phyloP scores from a whole-genome alignment of 2,329 filamentous ascomycete species.

The Daldinia sp. region DNA sequence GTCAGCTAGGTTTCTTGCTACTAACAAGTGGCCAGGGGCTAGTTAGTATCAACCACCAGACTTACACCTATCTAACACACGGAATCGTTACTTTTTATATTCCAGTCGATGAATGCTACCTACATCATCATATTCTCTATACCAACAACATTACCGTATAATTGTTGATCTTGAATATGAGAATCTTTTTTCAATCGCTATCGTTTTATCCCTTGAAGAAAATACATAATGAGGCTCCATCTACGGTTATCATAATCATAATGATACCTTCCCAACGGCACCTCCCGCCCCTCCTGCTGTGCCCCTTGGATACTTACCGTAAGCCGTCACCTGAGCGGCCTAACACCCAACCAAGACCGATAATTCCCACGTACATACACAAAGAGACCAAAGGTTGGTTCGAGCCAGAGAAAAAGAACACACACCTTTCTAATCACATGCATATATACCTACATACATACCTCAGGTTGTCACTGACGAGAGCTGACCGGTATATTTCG shows the following conservation, averaged over 20 bases:
- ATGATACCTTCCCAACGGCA: constrained; percentile 32
- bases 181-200: not conserved
- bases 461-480: not conserved
- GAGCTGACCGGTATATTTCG: not conserved
- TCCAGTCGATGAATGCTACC: not conserved
- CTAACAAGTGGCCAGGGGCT: constrained; percentile 10
- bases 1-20: constrained; percentile 10
- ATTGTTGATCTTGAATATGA: not conserved
- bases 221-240: constrained; percentile 31
- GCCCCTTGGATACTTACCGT: constrained; percentile 31
- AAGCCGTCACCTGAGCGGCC: constrained; percentile 35
- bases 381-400: constrained; percentile 7
- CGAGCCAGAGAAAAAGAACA: constrained; percentile 1
- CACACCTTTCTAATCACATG: not conserved
- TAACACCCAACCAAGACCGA: constrained; percentile 25
- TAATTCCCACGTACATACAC: constrained; percentile 2
- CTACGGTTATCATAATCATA: constrained; percentile 17
- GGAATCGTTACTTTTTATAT: not conserved
- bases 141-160: constrained; percentile 5
- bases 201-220: not conserved
- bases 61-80: constrained; percentile 1
- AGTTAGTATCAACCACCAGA: constrained; percentile 4
- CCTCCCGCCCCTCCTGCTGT: constrained; percentile 37
- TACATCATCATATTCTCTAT: not conserved
- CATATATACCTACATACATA: not conserved